Conservation (phyloP, 345 rosid species). For the Mangifera indica region DNA sequence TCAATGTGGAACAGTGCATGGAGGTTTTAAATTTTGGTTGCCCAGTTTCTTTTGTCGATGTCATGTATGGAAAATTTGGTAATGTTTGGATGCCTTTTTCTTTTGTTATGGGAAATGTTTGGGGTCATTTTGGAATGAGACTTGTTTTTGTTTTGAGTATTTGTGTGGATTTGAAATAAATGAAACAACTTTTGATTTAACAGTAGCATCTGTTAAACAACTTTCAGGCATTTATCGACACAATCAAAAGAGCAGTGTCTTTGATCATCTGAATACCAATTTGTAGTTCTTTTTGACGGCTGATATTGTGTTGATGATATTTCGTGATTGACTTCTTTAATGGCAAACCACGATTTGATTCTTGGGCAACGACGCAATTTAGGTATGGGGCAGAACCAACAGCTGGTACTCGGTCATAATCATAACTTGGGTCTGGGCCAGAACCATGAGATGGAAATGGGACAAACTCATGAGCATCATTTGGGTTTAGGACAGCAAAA, state of each 20-base stretch:
- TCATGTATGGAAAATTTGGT: slow-evolving; percentile 8
- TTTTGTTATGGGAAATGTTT: not conserved
- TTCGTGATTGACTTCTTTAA: slow-evolving; percentile 25
- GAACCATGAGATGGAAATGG: slow-evolving; percentile 63
- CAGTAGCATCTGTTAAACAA: not conserved
- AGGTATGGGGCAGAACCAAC: slow-evolving; percentile 66
- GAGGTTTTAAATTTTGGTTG: not conserved
- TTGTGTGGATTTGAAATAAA: not conserved
- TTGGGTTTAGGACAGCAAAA: slow-evolving; percentile 66
- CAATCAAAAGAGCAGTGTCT: slow-evolving; percentile 11
- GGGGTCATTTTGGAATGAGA: not conserved
- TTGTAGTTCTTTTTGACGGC: slow-evolving; percentile 13
- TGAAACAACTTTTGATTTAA: not conserved
- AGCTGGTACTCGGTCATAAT: slow-evolving; percentile 62
- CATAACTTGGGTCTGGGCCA: slow-evolving; percentile 60
- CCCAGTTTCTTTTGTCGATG: not conserved
- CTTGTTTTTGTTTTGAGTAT: not conserved
- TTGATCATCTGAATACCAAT: slow-evolving; percentile 2
- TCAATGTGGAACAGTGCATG: too few relatives aligned
- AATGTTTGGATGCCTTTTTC: not conserved
- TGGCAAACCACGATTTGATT: slow-evolving; percentile 84
- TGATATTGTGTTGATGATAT: slow-evolving; percentile 11
- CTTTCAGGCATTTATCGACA: slow-evolving; percentile 13
- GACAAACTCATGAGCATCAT: slow-evolving; percentile 58
- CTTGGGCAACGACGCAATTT: slow-evolving; percentile 65